Conservation (phyloP, 495 filamentous ascomycete genomes). For the Penicillium desertorum region DNA sequence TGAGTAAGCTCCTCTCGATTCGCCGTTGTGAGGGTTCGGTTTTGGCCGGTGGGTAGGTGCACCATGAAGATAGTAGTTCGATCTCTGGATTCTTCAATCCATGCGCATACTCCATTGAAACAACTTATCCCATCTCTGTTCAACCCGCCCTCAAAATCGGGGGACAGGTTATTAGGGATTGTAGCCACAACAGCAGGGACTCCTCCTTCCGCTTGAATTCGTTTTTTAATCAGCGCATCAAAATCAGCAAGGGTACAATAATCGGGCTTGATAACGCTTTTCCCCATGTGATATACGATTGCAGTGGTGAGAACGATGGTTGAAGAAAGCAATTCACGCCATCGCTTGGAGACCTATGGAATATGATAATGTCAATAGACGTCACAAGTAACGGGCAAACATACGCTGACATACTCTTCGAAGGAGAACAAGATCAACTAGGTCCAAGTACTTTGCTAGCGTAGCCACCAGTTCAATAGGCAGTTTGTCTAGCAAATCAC, state of each 20-base stretch:
- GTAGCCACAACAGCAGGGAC: not conserved
- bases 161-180: not conserved
- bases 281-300: not conserved
- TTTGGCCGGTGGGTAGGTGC: constrained; percentile 14
- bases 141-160: not conserved
- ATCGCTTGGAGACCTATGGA: constrained; percentile 2
- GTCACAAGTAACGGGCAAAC: not conserved
- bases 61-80: constrained; percentile 8
- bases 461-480: constrained; percentile 35
- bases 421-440: constrained; percentile 29
- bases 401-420: constrained; percentile 25
- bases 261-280: not conserved
- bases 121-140: not conserved
- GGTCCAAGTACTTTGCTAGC: constrained; percentile 23
- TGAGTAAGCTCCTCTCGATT: constrained; percentile 29
- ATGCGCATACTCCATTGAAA: not conserved
- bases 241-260: not conserved
- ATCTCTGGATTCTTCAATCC: not conserved
- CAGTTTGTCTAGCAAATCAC: constrained; percentile 37
- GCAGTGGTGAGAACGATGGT: not conserved
- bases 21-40: constrained; percentile 23
- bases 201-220: not conserved
- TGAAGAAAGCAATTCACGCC: not conserved
- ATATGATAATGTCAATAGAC: not conserved
- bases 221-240: not conserved